Conservation (phyloP, 106 monocot genomes). For the Cymbidium sinense region DNA sequence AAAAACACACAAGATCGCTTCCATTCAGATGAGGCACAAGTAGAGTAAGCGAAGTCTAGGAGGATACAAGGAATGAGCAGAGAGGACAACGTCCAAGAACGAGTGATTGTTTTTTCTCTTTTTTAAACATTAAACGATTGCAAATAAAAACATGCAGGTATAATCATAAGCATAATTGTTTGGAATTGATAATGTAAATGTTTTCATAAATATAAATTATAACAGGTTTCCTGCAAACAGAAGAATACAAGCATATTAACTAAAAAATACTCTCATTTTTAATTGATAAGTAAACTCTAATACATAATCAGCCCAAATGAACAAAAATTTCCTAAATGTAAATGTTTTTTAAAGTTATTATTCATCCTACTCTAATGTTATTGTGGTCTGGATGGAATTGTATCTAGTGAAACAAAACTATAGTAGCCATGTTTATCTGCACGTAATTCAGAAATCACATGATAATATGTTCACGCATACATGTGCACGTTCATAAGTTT, state of each 20-base stretch:
- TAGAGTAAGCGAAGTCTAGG: too few relatives aligned
- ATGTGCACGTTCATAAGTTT: background rate
- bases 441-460: background rate
- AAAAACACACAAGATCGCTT: too few relatives aligned
- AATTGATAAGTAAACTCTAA: background rate
- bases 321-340: background rate
- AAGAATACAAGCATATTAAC: background rate
- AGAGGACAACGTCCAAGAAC: too few relatives aligned
- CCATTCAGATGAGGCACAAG: too few relatives aligned
- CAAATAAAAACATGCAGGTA: too few relatives aligned
- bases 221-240: background rate
- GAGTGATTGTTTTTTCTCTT: too few relatives aligned
- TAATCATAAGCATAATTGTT: too few relatives aligned
- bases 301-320: background rate
- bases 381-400: background rate
- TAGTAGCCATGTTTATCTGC: background rate
- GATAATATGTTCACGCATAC: background rate
- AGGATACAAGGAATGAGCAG: too few relatives aligned
- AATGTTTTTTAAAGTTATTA: too few relatives aligned
- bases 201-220: too few relatives aligned
- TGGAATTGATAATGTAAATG: too few relatives aligned
- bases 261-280: background rate
- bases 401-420: background rate
- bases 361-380: background rate
- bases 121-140: too few relatives aligned